Evolutionary conservation across 2,329 filamentous ascomycete genomes (phyloP).

Genomic region (Penicillium sp.): DNA sequence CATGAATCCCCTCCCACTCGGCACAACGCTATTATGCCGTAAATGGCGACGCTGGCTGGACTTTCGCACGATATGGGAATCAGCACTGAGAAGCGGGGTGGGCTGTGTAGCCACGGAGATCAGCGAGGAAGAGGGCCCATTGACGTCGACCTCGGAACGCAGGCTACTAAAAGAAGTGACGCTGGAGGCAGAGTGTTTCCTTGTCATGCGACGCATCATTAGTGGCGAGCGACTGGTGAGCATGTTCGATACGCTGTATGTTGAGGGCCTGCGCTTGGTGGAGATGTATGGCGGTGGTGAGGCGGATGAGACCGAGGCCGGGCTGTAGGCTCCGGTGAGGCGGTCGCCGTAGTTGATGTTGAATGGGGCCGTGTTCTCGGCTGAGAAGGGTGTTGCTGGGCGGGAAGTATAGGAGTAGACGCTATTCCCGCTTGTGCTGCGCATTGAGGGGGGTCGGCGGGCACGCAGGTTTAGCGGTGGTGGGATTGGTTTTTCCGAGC

Average conservation of each 20-base stretch:
- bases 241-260: slow-evolving; percentile 26
- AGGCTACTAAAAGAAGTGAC: slow-evolving; percentile 31
- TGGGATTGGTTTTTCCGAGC: slow-evolving; percentile 19
- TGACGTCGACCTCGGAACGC: slow-evolving; percentile 26
- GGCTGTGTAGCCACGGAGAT: slow-evolving; percentile 6
- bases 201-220: slow-evolving; percentile 26
- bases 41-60: slow-evolving; percentile 18
- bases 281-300: slow-evolving; percentile 10
- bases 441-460: slow-evolving; percentile 25
- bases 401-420: slow-evolving; percentile 15
- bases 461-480: slow-evolving; percentile 4
- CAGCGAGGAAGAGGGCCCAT: slow-evolving; percentile 4
- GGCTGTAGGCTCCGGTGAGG: slow-evolving; percentile 13
- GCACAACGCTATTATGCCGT: slow-evolving; percentile 17
- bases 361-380: slow-evolving; percentile 17
- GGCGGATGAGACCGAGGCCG: slow-evolving; percentile 21
- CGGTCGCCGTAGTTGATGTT: slow-evolving; percentile 12
- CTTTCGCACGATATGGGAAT: slow-evolving; percentile 10
- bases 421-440: slow-evolving; percentile 26
- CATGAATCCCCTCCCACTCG: slow-evolving; percentile 20
- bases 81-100: neutral
- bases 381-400: slow-evolving; percentile 13
- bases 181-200: slow-evolving; percentile 28
- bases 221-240: slow-evolving; percentile 21
- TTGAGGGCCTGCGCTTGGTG: slow-evolving; percentile 21